Base-by-base conservation (phyloP, 2,329 filamentous ascomycete genomes). In the Dryadomyces quercivorus region DNA sequence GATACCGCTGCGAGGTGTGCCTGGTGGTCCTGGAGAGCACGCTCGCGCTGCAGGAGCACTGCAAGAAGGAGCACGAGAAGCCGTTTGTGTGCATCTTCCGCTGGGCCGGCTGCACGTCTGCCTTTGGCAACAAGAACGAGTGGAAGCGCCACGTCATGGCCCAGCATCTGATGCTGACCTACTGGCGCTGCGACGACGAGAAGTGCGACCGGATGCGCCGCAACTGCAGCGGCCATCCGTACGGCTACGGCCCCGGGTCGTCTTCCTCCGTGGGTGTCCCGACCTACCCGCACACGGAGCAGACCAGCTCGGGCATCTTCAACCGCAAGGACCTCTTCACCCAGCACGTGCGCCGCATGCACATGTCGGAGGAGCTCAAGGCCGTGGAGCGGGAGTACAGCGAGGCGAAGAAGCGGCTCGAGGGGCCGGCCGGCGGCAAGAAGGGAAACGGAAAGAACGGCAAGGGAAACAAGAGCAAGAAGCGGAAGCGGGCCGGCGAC, bases 261-360 rank as follows among this genome's bases (percentile, higher is more conserved):
- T n/a, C 38, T 15, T 15, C 38, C 5, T 42, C 38, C 4, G 5
- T 9, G 12, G 5, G 12, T 42, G 12, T 42, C 15, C 7, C 47
- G 2, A 26, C 26, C 47, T 49, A 18, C n/a, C 16, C 16, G 6
- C 9, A 13, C 10, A 12, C 34, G 20, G 49, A 51, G 38, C 38
- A 44, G 22, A 18, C 71, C 45, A 82, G 84, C 61, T 82, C 74
- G 18, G 69, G 70, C 42, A 72, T 76, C 63, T 95, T 95, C 73
- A 94, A 94, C 68, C 85, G 91, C 63, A 95, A 94, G 67, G 91
- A 96, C 63, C 79, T 96, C 8, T 95, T 90, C 70, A 88, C 85
- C 0, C 89, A 95, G 63, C 92, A 96, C 64, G 75, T 92, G 3
- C 80, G 87, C 8, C 84, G 92, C 50, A 94, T 94, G 87, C 90